Evolutionary conservation across 2,329 filamentous ascomycete genomes (phyloP).

Genomic region (Pseudogymnoascus sp.): DNA sequence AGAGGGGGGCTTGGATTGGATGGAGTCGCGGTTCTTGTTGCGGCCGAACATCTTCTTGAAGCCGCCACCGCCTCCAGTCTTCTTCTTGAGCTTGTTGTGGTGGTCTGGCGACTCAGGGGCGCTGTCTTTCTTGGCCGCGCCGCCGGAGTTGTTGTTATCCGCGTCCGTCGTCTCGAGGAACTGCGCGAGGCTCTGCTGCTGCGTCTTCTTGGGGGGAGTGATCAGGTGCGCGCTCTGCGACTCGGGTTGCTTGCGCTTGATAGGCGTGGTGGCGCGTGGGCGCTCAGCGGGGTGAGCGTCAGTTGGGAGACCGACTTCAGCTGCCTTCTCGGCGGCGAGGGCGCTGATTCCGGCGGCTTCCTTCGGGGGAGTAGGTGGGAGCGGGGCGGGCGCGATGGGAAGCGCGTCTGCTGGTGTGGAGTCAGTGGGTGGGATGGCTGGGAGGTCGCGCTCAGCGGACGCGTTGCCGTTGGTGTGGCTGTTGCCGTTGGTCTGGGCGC

Average conservation of each 20-base stretch:
- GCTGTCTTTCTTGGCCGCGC: background rate
- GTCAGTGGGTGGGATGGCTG: conserved; percentile 16
- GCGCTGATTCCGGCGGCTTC: conserved; percentile 18
- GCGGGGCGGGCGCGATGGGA: conserved; percentile 16
- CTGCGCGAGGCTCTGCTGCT: background rate
- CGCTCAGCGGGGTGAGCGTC: conserved; percentile 19
- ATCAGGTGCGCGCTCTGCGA: background rate
- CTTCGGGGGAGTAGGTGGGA: conserved; percentile 20
- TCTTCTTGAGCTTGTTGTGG: conserved; percentile 49
- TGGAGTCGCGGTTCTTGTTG: conserved; percentile 44
- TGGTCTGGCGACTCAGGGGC: conserved; percentile 20
- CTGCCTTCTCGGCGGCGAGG: conserved; percentile 30
- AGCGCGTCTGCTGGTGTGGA: conserved; percentile 25
- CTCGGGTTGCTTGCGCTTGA: background rate
- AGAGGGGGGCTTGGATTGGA: conserved; percentile 37
- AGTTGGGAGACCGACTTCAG: conserved; percentile 18
- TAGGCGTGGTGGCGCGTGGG: background rate
- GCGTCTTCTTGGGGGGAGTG: background rate
- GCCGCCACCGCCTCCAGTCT: conserved; percentile 32
- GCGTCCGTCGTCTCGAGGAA: background rate
- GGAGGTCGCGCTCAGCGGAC: conserved; percentile 22
- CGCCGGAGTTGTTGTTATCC: background rate
- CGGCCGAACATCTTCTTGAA: conserved; percentile 60
- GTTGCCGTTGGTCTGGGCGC: conserved; percentile 22
- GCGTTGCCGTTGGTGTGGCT: conserved; percentile 27